phyloP scores from a whole-genome alignment of 2,329 filamentous ascomycete species.

The Alternaria dauci region DNA sequence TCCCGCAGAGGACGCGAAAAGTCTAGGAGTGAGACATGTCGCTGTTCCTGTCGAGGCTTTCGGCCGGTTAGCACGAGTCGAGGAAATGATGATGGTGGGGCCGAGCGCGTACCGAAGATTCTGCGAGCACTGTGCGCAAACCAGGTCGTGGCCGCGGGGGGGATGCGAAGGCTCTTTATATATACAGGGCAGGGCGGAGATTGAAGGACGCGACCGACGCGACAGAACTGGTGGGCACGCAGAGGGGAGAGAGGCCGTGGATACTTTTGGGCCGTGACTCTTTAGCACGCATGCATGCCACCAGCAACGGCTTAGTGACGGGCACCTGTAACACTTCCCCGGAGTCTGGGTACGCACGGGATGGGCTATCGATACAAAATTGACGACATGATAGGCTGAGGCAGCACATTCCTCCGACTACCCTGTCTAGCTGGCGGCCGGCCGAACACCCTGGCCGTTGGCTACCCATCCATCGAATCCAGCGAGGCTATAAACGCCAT shows the following conservation, averaged over 20 bases:
- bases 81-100: constrained; percentile 27
- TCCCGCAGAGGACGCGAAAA: constrained; percentile 41
- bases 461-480: constrained; percentile 6
- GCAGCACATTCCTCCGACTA: constrained; percentile 16
- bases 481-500: constrained; percentile 14
- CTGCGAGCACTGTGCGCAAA: constrained; percentile 32
- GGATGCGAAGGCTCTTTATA: constrained; percentile 28
- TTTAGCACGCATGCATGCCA: constrained; percentile 29
- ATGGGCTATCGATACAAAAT: constrained; percentile 11
- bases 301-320: constrained; percentile 25
- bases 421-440: constrained; percentile 17
- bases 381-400: constrained; percentile 26
- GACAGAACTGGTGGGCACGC: constrained; percentile 25
- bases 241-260: constrained; percentile 37
- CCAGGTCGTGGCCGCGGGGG: constrained; percentile 20
- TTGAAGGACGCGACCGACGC: constrained; percentile 20
- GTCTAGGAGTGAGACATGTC: constrained; percentile 44
- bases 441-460: constrained; percentile 12
- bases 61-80: constrained; percentile 34
- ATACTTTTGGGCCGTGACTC: constrained; percentile 35
- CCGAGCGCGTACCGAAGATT: constrained; percentile 42
- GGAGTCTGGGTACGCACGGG: constrained; percentile 31
- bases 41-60: constrained; percentile 28
- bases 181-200: constrained; percentile 19
- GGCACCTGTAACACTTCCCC: constrained; percentile 28